Evolutionary conservation across 345 rosid species (phyloP), one percentile per base, ranked within the genome.

Genomic region (Populus ilicifolia): DNA sequence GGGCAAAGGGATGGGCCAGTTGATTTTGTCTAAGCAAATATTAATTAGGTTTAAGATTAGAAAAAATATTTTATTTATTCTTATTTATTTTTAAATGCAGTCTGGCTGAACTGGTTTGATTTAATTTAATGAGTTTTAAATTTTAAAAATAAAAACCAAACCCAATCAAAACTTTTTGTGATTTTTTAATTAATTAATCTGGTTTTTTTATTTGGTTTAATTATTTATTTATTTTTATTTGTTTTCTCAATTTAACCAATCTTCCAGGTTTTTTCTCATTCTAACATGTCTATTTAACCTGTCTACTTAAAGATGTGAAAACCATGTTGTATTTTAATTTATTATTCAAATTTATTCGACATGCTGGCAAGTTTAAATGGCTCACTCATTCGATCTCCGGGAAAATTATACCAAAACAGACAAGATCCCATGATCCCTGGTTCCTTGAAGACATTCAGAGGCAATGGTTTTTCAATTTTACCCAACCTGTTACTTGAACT

Each of bases 61-160:
- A 33, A 33, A 33, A 33, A 33, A 3, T 3, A 33, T 33, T 0
- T 0, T 33, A 33, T 33, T 33, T 33, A 33, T 33, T 0, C 0
- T 0, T 33, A 4, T 33, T 33, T 33, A 3, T 33, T 33, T 33
- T 33, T 33, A 4, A 33, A 0, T 33, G 4, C 0, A 4, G 0
- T 0, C 0, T 33, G 35, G 0, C 4, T 33, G 5, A 33, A 33
- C 0, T 33, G 0, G 35, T 33, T 33, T 0, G 0, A 4, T 33
- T 33, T 0, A 2, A 3, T 33, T 27, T 27, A 27, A 27, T 27
- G 1, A 0, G 0, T 0, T 33, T 33, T 3, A 33, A 0, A 33
- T 0, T 33, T 33, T 33, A 4, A 4, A 33, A 33, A 33, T 0
- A 0, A 0, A 33, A 33, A 33, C 0, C 5, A 4, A 33, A 33